Conservation (phyloP, 352 stramenopile genomes). For the Phytophthora macrochlamydospora region DNA sequence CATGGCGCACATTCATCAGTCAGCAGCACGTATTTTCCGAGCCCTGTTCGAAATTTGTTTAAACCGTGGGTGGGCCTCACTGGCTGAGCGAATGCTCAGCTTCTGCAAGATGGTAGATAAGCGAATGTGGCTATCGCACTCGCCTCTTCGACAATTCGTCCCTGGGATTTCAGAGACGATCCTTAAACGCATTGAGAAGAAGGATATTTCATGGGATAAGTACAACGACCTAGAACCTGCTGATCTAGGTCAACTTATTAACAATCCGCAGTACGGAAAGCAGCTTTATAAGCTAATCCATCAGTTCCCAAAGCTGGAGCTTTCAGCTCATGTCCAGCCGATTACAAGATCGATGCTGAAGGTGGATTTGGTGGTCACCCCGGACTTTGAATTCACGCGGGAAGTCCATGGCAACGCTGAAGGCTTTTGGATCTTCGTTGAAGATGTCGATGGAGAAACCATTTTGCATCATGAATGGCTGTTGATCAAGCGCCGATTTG, state of each 20-base stretch:
- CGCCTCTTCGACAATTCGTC: slow-evolving; percentile 97
- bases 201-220: slow-evolving; percentile 98
- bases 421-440: slow-evolving; percentile 98
- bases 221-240: slow-evolving; percentile 97
- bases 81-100: slow-evolving; percentile 95
- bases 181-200: slow-evolving; percentile 97
- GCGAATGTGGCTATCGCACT: slow-evolving; percentile 98
- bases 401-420: slow-evolving; percentile 96
- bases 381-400: slow-evolving; percentile 98
- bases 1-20: slow-evolving; percentile 99
- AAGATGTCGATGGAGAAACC: slow-evolving; percentile 98
- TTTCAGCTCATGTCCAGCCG: slow-evolving; percentile 97
- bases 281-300: slow-evolving; percentile 98
- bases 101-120: slow-evolving; percentile 99
- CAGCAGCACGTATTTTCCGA: slow-evolving; percentile 97
- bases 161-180: slow-evolving; percentile 94
- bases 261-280: slow-evolving; percentile 98
- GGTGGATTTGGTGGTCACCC: slow-evolving; percentile 94
- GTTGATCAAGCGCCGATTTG: slow-evolving; percentile 91
- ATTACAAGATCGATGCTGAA: slow-evolving; percentile 98
- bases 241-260: slow-evolving; percentile 98
- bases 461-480: slow-evolving; percentile 99
- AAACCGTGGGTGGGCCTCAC: slow-evolving; percentile 93
- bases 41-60: slow-evolving; percentile 99
- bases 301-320: slow-evolving; percentile 97